phyloP scores from a whole-genome alignment of 768 basidiomycete genomes.

The Cystobasidiopsis lactophilus region DNA sequence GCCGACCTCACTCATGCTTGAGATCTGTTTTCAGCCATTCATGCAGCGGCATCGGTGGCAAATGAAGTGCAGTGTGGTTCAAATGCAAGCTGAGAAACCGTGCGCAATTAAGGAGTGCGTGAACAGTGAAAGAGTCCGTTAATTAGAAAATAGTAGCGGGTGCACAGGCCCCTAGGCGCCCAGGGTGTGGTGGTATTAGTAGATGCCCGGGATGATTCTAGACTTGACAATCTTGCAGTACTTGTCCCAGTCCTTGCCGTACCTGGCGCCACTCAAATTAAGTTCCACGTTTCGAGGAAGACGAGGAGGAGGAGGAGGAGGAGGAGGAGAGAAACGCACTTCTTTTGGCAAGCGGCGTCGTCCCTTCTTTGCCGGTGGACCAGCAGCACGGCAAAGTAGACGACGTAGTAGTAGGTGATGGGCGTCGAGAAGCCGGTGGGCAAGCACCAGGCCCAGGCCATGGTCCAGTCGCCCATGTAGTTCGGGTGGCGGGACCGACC shows the following conservation, averaged over 20 bases:
- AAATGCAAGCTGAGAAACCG: no score
- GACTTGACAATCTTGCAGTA: conserved; percentile 72
- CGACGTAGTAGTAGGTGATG: conserved; percentile 82
- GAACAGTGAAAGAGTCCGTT: no score
- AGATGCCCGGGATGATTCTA: conserved; percentile 23
- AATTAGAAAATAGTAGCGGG: no score
- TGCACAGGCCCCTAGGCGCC: no score
- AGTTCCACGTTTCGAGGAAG: conserved; percentile 2
- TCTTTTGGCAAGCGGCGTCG: conserved; percentile 71
- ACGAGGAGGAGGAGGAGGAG: no score
- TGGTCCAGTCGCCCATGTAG: conserved; percentile 28
- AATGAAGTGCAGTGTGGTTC: no score
- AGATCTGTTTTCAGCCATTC: no score
- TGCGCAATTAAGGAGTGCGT: no score
- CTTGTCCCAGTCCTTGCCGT: conserved; percentile 79
- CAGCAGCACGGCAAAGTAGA: conserved; percentile 71
- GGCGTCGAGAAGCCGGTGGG: conserved; percentile 80
- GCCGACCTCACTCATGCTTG: no score
- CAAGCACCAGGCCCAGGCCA: conserved; percentile 43
- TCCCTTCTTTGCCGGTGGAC: conserved; percentile 76
- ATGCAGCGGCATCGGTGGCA: no score
- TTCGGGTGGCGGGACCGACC: conserved; percentile 81
- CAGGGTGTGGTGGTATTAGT: conserved; percentile 7
- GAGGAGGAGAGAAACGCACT: conserved; percentile 39
- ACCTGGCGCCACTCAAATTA: conserved; percentile 34